Conservation (phyloP, 495 filamentous ascomycete species). For the Parathielavia appendiculata region DNA sequence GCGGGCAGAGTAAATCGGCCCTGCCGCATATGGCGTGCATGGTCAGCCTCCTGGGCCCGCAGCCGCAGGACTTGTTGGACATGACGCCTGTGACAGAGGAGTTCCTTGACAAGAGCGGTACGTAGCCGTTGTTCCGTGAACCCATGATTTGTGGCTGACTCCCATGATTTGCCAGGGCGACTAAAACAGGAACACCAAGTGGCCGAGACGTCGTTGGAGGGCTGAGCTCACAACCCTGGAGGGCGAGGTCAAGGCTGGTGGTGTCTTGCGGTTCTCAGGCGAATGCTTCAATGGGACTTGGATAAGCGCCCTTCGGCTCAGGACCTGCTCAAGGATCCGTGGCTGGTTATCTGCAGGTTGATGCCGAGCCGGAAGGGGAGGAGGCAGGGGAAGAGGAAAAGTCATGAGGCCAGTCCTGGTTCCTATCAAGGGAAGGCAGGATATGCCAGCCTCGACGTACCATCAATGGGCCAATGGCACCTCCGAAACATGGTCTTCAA, state of each 20-base stretch:
- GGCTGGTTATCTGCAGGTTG: conserved; percentile 2
- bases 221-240: background rate
- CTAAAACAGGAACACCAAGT: background rate
- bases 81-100: background rate
- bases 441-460: no score
- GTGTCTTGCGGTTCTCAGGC: conserved; percentile 4
- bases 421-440: no score
- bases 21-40: conserved; percentile 5
- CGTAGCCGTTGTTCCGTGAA: background rate
- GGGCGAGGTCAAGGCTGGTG: background rate
- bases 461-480: no score
- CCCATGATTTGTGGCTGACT: no score
- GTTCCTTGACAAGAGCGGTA: background rate
- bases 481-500: no score
- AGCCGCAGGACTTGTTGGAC: background rate
- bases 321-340: conserved; percentile 8
- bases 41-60: conserved; percentile 2
- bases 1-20: background rate
- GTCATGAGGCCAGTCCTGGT: no score
- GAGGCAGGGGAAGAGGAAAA: no score
- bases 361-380: no score
- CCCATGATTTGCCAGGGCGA: background rate
- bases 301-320: background rate
- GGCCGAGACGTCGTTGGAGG: background rate
- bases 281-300: conserved; percentile 3